Percentiles rank a stretch among this genome's conserved stretches.
phyloP scores from a whole-genome alignment of 1,284 basidiomycete genomes.

The Tylopilus sp. region DNA sequence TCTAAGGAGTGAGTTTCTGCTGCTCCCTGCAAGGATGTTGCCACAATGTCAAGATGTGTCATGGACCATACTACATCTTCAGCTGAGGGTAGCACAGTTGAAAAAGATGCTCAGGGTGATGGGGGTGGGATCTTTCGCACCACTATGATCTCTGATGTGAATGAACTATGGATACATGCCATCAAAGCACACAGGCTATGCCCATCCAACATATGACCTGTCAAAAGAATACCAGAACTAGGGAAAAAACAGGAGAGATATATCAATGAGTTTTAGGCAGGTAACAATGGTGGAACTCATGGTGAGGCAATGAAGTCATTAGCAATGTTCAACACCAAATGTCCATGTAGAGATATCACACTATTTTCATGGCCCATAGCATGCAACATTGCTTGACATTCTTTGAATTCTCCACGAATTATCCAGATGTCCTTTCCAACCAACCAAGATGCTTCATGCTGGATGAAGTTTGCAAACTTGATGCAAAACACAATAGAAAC shows the following conservation, averaged over 20 bases:
- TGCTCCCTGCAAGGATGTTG: too few species aligned
- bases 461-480: too few species aligned
- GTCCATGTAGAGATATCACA: not conserved
- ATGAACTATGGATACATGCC: not conserved
- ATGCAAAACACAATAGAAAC: too few species aligned
- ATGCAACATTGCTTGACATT: not conserved
- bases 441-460: not conserved
- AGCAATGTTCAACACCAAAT: not conserved
- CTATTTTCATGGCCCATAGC: not conserved
- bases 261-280: too few species aligned
- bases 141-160: too few species aligned
- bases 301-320: not conserved
- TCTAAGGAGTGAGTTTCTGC: too few species aligned
- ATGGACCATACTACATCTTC: too few species aligned
- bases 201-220: not conserved
- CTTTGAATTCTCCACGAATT: conserved; percentile 4
- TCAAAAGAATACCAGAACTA: conserved; percentile 1
- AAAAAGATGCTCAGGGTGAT: not conserved
- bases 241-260: too few species aligned
- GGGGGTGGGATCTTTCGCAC: not conserved
- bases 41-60: too few species aligned
- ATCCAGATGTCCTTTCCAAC: conserved; percentile 6
- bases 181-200: not conserved
- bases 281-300: not conserved
- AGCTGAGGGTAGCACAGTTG: too few species aligned